phyloP scores from a whole-genome alignment of 192 early-diverging fungal genomes.

The Paraglomus occultum region DNA sequence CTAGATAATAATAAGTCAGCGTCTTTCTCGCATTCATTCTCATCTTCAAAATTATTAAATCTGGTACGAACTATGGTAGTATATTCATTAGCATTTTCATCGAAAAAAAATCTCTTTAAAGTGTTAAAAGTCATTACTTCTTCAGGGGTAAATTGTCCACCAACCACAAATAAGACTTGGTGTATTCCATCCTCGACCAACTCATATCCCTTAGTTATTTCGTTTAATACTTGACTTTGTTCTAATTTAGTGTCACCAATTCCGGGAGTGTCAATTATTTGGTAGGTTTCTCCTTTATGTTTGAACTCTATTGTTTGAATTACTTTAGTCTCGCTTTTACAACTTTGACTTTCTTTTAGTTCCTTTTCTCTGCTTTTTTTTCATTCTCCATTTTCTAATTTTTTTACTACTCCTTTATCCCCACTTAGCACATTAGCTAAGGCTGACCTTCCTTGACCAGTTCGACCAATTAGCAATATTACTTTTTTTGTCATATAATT shows the following conservation, averaged over 20 bases:
- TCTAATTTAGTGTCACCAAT: conserved; percentile 6
- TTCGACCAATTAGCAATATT: conserved; percentile 18
- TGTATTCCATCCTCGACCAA: conserved; percentile 2
- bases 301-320: neutral
- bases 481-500: no score
- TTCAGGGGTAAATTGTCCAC: conserved; percentile 9
- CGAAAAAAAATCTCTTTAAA: conserved; percentile 4
- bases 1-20: conserved; percentile 1
- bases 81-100: neutral
- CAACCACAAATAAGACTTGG: conserved; percentile 3
- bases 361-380: no score
- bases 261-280: conserved; percentile 18
- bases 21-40: conserved; percentile 1
- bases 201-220: neutral
- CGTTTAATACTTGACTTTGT: neutral
- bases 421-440: conserved; percentile 16
- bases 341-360: conserved; percentile 2
- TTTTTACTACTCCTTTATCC: no score
- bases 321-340: neutral
- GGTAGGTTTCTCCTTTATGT: conserved; percentile 5
- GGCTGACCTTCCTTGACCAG: neutral
- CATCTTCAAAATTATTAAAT: neutral
- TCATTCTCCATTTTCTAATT: no score
- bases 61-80: neutral
- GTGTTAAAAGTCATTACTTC: conserved; percentile 5